Base-by-base conservation (phyloP, 176 grass and related monocot genomes). In the Musa beccarii region DNA sequence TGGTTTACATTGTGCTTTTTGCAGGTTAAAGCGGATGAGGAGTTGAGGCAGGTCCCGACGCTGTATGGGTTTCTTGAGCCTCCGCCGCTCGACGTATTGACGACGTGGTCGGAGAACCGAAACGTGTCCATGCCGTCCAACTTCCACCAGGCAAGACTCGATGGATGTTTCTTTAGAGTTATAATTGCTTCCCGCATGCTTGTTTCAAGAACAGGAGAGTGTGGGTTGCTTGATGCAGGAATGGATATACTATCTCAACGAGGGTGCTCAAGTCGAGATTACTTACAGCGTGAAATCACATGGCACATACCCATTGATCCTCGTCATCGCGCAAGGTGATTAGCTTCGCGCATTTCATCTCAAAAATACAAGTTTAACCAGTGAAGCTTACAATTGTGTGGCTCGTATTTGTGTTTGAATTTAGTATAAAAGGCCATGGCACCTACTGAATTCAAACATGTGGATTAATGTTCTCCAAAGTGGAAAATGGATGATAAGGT, bases 211-310 rank as follows among this genome's bases (percentile, higher is more conserved):
- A 69, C 66, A 80, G 19, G 50, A 75, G 10, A 63, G 13, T 67
- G 13, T 67, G 67, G 12, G 24, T 64, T 57, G 59, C 25, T 13
- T 63, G 53, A 57, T 64, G 83, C 87, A 92, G 89, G 76, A 88
- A 74, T 92, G 93, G 81, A 66, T 77, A 7, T 90, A 92, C 61
- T 90, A 85, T 68, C 83, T 92, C 2, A 86, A 90, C 82, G 34
- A 79, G n/a, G 89, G 89, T 49, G 65, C 87, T 55, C 62, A 64
- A 34, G 49, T 88, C 54, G 73, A 88, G 57, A 81, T 86, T 22
- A 50, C 49, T 71, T 92, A 90, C 72, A 76, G 63, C 26, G 76
- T 87, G 68, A 83, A 83, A 24, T 76, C 70, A 79, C 76, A 74
- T 14, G 22, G 11, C 24, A 54, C 74, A 50, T 75, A 75, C 80